A percentile compares a stretch with the other conserved stretches of the same genome.
Evolutionary conservation across 257 asterid genomes (phyloP).

Genomic region (Salvia miltiorrhiza): DNA sequence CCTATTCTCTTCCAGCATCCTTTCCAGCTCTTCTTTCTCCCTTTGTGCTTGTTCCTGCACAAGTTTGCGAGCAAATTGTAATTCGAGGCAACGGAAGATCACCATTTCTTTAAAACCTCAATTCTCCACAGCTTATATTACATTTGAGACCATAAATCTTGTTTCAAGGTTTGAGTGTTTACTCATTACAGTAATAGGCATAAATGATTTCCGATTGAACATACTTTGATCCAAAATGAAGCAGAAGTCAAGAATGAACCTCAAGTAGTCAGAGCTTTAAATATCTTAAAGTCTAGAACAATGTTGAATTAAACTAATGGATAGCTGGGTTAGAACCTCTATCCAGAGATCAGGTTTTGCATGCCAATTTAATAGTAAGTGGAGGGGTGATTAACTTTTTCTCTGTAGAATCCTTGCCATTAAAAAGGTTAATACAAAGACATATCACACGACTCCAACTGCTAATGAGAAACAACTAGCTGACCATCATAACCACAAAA

Average conservation of each 20-base stretch:
- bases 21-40: conserved; percentile 83
- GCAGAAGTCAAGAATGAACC: background rate
- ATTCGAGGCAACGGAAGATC: background rate
- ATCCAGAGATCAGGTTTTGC: background rate
- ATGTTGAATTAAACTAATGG: background rate
- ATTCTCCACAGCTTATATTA: background rate
- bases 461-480: background rate
- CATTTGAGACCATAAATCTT: background rate
- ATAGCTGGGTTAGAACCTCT: background rate
- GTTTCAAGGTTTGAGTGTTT: background rate
- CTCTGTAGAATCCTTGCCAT: background rate
- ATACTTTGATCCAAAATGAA: background rate
- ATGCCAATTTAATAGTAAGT: background rate
- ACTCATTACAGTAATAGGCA: background rate
- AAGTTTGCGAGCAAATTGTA: background rate
- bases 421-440: background rate
- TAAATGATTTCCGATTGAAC: background rate
- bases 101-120: background rate
- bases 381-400: background rate
- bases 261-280: background rate
- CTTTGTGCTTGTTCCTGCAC: conserved; percentile 64
- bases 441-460: background rate
- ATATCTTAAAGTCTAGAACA: background rate
- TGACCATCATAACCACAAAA: background rate
- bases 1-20: conserved; percentile 70